Conservation (phyloP, 495 filamentous ascomycete species). For the Hypomontagnella submonticulosa region DNA sequence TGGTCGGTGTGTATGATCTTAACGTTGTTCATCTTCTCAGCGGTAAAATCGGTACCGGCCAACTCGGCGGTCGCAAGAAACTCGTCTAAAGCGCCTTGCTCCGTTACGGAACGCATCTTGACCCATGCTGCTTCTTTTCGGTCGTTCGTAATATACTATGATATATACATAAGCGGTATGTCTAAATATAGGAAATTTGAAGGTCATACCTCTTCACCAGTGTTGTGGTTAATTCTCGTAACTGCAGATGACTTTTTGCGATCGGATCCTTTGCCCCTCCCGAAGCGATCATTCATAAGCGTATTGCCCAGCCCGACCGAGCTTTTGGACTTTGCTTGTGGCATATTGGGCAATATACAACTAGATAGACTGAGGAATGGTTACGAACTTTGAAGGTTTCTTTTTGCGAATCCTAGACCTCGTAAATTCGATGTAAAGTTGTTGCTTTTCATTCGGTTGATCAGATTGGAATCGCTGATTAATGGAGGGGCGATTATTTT, state of each 20-base stretch:
- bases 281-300: slow-evolving; percentile 94
- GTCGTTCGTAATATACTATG: slow-evolving; percentile 74
- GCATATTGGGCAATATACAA: slow-evolving; percentile 67
- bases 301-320: slow-evolving; percentile 83
- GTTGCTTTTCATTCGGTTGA: slow-evolving; percentile 23
- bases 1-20: slow-evolving; percentile 97
- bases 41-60: slow-evolving; percentile 97
- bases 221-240: slow-evolving; percentile 68
- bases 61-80: slow-evolving; percentile 84
- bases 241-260: slow-evolving; percentile 69
- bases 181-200: not conserved
- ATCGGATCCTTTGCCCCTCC: slow-evolving; percentile 83
- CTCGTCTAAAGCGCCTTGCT: slow-evolving; percentile 92
- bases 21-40: slow-evolving; percentile 98
- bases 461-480: slow-evolving; percentile 38
- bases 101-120: slow-evolving; percentile 98
- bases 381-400: slow-evolving; percentile 2
- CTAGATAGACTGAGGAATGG: not conserved
- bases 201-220: slow-evolving; percentile 61
- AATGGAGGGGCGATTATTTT: slow-evolving; percentile 59
- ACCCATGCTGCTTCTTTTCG: slow-evolving; percentile 83
- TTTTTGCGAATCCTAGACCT: slow-evolving; percentile 3
- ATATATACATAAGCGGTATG: slow-evolving; percentile 6
- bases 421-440: slow-evolving; percentile 3
- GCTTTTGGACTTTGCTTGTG: slow-evolving; percentile 94